These are phyloP conservation scores for Buddleja alternifolia DNA, from an alignment of 257 asterid genomes.

Conservation along the genomic window DNA sequence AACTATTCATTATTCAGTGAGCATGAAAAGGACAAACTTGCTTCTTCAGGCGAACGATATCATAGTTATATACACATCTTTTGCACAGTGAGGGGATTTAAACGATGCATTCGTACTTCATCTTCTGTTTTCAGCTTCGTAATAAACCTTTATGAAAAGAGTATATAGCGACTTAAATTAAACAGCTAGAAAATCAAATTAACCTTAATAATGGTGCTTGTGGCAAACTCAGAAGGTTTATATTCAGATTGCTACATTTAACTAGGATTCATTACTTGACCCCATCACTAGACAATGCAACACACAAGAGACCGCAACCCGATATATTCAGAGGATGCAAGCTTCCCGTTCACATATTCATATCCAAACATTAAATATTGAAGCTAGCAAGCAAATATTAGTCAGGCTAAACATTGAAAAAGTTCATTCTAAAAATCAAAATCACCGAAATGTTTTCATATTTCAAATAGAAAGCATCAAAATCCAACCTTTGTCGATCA, in stretches of 20 bases:
- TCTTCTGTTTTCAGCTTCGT: not conserved
- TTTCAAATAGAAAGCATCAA: conserved; percentile 8
- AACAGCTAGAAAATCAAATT: not conserved
- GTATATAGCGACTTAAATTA: not conserved
- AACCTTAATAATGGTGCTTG: not conserved
- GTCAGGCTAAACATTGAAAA: not conserved
- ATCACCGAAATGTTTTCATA: not conserved
- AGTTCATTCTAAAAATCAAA: not conserved
- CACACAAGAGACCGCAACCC: too few relatives aligned
- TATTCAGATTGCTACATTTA: too few relatives aligned
- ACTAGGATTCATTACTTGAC: too few relatives aligned
- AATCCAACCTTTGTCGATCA: conserved; percentile 65
- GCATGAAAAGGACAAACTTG: not conserved
- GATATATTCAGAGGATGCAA: too few relatives aligned
- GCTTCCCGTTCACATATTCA: too few relatives aligned
- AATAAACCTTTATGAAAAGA: not conserved
- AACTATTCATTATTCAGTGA: not conserved
- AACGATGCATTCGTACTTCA: not conserved
- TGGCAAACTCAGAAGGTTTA: not conserved
- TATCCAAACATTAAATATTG: too few relatives aligned
- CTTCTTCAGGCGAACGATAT: not conserved
- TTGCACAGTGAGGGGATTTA: not conserved
- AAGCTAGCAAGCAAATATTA: too few relatives aligned
- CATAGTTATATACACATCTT: not conserved
- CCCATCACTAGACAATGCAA: too few relatives aligned